Conservation (phyloP, 257 asterid species). For the Jasminum sambac region DNA sequence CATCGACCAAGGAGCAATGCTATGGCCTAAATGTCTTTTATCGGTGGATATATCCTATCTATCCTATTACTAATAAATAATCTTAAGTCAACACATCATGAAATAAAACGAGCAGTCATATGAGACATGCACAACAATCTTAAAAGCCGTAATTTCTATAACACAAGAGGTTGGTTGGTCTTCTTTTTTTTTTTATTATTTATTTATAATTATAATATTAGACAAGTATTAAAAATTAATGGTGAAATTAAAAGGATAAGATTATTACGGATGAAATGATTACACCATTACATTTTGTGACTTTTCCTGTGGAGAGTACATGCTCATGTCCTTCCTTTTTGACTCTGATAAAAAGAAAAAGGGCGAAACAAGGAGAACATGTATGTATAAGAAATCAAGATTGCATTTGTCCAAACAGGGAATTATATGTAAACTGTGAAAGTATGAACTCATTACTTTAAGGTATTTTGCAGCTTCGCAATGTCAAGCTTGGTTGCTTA, state of each 20-base stretch:
- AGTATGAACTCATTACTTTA: conserved; percentile 5
- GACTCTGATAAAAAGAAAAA: conserved; percentile 35
- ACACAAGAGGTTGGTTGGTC: background rate
- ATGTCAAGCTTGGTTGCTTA: conserved; percentile 5
- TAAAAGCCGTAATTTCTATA: background rate
- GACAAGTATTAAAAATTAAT: background rate
- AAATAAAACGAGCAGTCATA: background rate
- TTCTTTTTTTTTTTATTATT: too few species aligned
- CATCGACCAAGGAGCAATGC: too few species aligned
- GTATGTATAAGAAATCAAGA: background rate
- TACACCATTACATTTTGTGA: conserved; percentile 27
- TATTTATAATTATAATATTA: too few species aligned
- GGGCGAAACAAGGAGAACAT: background rate
- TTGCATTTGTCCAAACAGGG: background rate
- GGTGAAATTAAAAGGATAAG: conserved; percentile 29
- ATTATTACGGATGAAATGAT: conserved; percentile 34
- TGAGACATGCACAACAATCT: background rate
- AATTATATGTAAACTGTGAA: background rate
- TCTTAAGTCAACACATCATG: too few species aligned
- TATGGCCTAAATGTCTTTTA: too few species aligned
- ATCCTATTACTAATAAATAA: too few species aligned
- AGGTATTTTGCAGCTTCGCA: background rate
- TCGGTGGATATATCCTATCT: too few species aligned
- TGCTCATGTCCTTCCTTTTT: conserved; percentile 44
- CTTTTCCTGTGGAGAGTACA: conserved; percentile 37